phyloP scores from a whole-genome alignment of 495 filamentous ascomycete genomes.

The Xylaria longipes region DNA sequence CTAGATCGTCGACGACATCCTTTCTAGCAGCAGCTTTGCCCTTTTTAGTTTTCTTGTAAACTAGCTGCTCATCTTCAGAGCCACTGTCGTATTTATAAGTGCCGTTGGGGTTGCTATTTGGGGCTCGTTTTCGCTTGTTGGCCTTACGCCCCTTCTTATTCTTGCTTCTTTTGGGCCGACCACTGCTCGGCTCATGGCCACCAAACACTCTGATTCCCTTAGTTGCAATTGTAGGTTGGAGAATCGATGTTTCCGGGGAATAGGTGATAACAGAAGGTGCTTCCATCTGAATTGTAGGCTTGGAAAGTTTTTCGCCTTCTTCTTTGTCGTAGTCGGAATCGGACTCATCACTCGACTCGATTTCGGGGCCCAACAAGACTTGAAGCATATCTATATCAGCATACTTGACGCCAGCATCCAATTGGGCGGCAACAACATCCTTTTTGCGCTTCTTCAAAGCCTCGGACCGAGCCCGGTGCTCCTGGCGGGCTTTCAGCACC shows the following conservation, averaged over 20 bases:
- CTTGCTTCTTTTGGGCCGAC: not conserved
- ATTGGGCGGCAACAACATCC: not conserved
- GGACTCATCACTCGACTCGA: not conserved
- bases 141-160: not conserved
- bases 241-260: not conserved
- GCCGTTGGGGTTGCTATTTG: not conserved
- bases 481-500: conserved; percentile 10
- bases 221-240: not conserved
- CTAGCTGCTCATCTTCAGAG: not conserved
- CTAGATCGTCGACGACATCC: not conserved
- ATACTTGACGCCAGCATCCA: not conserved
- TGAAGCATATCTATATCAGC: not conserved
- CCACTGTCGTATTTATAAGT: not conserved
- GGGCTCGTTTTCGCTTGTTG: not conserved
- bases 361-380: not conserved
- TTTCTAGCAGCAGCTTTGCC: not conserved
- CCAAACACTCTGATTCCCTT: conserved; percentile 12
- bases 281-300: not conserved
- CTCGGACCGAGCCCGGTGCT: not conserved
- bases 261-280: not conserved
- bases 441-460: not conserved
- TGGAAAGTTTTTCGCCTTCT: not conserved
- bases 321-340: not conserved
- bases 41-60: conserved; percentile 10
- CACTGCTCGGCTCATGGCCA: not conserved